phyloP scores from a whole-genome alignment of 169 alveolate genomes.

The Eimeria acervulina region DNA sequence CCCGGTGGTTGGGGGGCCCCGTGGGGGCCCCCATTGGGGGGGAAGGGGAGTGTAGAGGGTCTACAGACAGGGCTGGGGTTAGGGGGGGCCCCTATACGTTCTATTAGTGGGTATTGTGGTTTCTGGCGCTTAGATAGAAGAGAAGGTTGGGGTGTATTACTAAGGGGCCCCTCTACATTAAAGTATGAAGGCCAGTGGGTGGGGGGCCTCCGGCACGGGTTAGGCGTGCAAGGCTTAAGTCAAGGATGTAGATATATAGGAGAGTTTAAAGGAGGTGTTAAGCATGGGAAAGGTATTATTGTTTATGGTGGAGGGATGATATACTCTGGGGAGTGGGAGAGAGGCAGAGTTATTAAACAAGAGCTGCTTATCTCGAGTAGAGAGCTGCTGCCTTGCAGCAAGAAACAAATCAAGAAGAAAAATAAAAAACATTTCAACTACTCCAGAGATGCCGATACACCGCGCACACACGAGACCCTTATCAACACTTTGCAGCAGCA shows the following conservation, averaged over 20 bases:
- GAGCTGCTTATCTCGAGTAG: constrained; percentile 80
- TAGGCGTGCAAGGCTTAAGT: constrained; percentile 85
- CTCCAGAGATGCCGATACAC: no score
- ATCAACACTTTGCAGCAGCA: no score
- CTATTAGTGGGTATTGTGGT: constrained; percentile 82
- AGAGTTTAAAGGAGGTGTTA: constrained; percentile 78
- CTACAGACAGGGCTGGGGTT: constrained; percentile 44
- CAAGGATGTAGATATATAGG: constrained; percentile 85
- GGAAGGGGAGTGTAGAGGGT: constrained; percentile 5
- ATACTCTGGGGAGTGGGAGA: constrained; percentile 85
- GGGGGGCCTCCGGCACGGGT: constrained; percentile 84
- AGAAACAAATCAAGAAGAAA: not conserved
- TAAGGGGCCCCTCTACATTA: constrained; percentile 79
- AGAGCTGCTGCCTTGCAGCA: constrained; percentile 1
- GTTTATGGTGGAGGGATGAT: constrained; percentile 85
- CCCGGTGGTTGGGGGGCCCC: not conserved
- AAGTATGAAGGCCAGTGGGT: constrained; percentile 87
- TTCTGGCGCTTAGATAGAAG: constrained; percentile 81
- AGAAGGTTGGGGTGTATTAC: constrained; percentile 87
- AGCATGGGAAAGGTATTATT: constrained; percentile 85
- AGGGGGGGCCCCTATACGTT: not conserved
- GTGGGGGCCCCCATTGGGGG: constrained; percentile 18
- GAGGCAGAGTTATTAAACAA: constrained; percentile 82
- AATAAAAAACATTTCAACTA: not conserved
- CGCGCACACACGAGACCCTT: no score